Evolutionary conservation across 1,284 basidiomycete genomes (phyloP).

Genomic region (Rhizopogon hawkerae): DNA sequence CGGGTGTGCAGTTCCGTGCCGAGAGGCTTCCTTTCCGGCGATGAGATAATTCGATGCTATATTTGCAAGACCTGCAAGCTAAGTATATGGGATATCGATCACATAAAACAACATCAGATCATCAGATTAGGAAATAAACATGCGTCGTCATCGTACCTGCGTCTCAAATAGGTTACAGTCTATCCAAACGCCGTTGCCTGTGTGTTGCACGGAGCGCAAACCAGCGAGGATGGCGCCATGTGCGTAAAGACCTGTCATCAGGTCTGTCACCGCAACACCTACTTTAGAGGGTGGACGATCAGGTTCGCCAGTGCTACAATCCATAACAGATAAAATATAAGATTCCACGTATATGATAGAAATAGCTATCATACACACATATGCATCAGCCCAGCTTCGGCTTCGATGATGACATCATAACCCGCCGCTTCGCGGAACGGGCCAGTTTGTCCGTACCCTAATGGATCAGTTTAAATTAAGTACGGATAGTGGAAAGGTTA

Average conservation of each 20-base stretch:
- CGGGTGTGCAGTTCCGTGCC: conserved; percentile 88
- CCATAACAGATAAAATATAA: conserved; percentile 5
- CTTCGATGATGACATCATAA: conserved; percentile 88
- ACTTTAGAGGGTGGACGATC: conserved; percentile 86
- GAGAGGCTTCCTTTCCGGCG: conserved; percentile 74
- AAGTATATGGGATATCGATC: conserved; percentile 7
- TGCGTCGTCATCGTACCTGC: conserved; percentile 42
- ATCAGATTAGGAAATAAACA: conserved; percentile 10
- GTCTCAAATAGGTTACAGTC: conserved; percentile 86
- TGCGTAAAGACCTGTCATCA: conserved; percentile 89
- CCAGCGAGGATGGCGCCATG: conserved; percentile 92
- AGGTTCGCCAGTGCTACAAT: conserved; percentile 75
- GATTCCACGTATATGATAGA: not conserved
- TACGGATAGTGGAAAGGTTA: not conserved
- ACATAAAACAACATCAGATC: conserved; percentile 2
- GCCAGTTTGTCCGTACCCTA: conserved; percentile 91
- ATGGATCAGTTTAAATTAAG: conserved; percentile 4
- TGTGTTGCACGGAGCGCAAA: conserved; percentile 72
- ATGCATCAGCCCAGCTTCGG: conserved; percentile 90
- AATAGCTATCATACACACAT: conserved; percentile 46
- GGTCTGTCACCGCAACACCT: conserved; percentile 85
- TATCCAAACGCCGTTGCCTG: conserved; percentile 84
- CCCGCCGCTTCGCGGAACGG: conserved; percentile 79
- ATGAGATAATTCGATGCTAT: conserved; percentile 93
- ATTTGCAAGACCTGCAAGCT: conserved; percentile 89